phyloP scores from a whole-genome alignment of 2,329 filamentous ascomycete species.

The Penicillium griseofulvum region DNA sequence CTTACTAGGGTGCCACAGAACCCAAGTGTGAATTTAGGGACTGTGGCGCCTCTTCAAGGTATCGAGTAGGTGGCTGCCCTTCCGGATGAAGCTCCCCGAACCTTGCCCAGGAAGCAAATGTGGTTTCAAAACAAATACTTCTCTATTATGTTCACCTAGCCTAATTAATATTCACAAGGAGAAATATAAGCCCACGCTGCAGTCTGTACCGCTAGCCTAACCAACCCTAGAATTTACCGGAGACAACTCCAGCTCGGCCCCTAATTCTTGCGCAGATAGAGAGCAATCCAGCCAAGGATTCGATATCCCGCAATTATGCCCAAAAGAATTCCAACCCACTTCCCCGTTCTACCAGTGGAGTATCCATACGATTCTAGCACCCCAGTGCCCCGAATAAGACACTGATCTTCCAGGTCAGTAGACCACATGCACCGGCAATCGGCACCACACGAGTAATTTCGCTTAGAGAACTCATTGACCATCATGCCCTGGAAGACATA shows the following conservation, averaged over 20 bases:
- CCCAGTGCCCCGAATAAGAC: constrained; percentile 67
- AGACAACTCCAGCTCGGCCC: not conserved
- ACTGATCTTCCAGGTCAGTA: constrained; percentile 60
- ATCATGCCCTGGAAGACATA: constrained; percentile 93
- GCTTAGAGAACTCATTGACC: constrained; percentile 75
- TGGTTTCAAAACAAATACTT: not conserved
- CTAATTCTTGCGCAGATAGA: constrained; percentile 34
- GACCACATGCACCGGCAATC: constrained; percentile 70
- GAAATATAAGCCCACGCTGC: not conserved
- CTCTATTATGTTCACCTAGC: not conserved
- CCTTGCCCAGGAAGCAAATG: not conserved
- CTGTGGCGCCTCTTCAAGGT: not conserved
- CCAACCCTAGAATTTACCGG: not conserved
- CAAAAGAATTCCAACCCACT: constrained; percentile 75
- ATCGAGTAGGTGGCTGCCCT: not conserved
- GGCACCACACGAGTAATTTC: constrained; percentile 61
- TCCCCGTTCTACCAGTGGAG: constrained; percentile 58
- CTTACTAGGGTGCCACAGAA: not conserved
- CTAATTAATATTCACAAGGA: not conserved
- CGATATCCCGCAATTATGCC: constrained; percentile 73
- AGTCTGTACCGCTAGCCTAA: not conserved
- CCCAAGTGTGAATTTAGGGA: not conserved
- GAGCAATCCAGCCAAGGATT: constrained; percentile 63
- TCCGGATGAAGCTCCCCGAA: not conserved
- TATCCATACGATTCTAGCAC: constrained; percentile 72